A percentile compares a stretch with the other conserved stretches of the same genome.
Evolutionary conservation across 1,139 yeast species (phyloP).

Genomic region (Protomyces lactucae-debilis): DNA sequence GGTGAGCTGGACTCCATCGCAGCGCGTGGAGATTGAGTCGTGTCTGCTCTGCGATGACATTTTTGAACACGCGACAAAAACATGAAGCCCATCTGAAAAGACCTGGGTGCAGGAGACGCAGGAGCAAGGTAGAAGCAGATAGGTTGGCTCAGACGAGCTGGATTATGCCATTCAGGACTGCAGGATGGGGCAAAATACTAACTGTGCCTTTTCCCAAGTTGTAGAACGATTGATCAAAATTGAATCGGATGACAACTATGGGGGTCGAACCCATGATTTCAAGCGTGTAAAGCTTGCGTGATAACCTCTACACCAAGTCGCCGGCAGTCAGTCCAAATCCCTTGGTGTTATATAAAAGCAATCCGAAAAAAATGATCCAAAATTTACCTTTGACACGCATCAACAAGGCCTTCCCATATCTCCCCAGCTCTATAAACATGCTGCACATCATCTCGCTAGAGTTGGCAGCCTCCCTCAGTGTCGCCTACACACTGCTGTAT

Average conservation of each 20-base stretch:
- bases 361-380: neutral
- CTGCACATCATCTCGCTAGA: constrained; percentile 9
- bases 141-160: no score
- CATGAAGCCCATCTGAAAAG: neutral
- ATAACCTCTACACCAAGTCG: neutral
- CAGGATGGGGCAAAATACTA: no score
- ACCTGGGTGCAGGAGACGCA: no score
- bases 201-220: no score
- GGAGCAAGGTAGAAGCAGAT: no score
- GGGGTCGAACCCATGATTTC: constrained; percentile 1
- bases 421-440: neutral
- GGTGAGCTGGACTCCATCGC: neutral
- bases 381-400: neutral
- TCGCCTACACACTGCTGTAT: constrained; percentile 35
- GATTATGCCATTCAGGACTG: no score
- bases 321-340: neutral
- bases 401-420: neutral
- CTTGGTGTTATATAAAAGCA: neutral
- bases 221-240: no score
- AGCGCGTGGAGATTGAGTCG: neutral
- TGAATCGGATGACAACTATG: neutral
- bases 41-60: neutral
- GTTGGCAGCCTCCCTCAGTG: constrained; percentile 37
- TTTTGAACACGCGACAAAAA: neutral
- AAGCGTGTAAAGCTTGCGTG: neutral